Percentiles rank a stretch among this genome's conserved stretches.
Conservation (phyloP, 495 filamentous ascomycete species). For the Neurospora sp. region DNA sequence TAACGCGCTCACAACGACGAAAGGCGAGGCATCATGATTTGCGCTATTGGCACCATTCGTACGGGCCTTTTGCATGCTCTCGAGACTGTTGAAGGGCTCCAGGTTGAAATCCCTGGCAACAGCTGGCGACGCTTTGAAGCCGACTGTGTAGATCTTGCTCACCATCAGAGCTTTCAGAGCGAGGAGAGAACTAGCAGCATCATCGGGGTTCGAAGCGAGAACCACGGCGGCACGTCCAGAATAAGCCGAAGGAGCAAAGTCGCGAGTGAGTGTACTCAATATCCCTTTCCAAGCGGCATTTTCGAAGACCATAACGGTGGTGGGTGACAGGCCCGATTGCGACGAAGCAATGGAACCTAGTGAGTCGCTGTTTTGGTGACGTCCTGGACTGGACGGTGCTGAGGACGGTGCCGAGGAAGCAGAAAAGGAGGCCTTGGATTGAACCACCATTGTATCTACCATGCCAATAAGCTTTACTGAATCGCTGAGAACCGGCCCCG, state of each 20-base stretch:
- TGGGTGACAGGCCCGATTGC: conserved; percentile 25
- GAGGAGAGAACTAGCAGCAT: conserved; percentile 66
- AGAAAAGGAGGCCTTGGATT: conserved; percentile 24
- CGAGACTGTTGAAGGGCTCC: conserved; percentile 70
- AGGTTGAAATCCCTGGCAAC: conserved; percentile 46
- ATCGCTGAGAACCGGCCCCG: conserved; percentile 57
- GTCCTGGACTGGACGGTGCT: conserved; percentile 30
- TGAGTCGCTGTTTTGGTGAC: conserved; percentile 18
- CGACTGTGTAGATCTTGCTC: conserved; percentile 72
- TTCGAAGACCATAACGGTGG: conserved; percentile 53
- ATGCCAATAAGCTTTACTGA: conserved; percentile 66
- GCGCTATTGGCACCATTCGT: conserved; percentile 24
- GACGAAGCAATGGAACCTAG: conserved; percentile 5
- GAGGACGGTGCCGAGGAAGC: conserved; percentile 27
- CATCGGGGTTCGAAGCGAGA: conserved; percentile 53
- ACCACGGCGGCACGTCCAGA: conserved; percentile 63
- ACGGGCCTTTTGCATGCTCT: conserved; percentile 60
- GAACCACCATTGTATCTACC: conserved; percentile 68
- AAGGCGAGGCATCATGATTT: conserved; percentile 44
- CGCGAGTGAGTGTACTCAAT: conserved; percentile 64
- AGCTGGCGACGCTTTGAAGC: conserved; percentile 60
- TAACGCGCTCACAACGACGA: conserved; percentile 69
- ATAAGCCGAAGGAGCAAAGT: conserved; percentile 75
- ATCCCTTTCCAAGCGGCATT: conserved; percentile 81
- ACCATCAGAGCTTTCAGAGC: conserved; percentile 66